Base-by-base conservation (phyloP, 768 basidiomycete species). In the Lactarius sanguifluus region DNA sequence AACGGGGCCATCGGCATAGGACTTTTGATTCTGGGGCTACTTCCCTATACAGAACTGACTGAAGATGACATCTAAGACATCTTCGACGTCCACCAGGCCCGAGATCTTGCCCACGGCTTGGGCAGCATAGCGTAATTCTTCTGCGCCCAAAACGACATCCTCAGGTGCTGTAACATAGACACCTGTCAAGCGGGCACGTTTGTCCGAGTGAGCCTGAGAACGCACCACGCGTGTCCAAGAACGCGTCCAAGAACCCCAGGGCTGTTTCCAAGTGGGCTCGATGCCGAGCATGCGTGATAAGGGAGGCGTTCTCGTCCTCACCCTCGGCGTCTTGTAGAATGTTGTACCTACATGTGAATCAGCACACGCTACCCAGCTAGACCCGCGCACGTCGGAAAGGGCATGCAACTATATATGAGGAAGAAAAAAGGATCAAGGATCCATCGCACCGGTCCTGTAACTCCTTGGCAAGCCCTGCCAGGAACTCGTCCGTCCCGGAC, bases 121-220 rank as follows among this genome's bases (percentile, higher is more conserved):
- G 0, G 89, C 87, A 2, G 93, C 94, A 73, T 94, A 93, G 30
- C 94, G 86, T 30, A 96, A 80, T 73, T 94, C 92, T 75, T 96
- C 94, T 0, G 93, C 93, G 5, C 85, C 92, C 13, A 91, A 74
- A 7, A 95, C 92, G 5, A 95, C 78, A 67, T 94, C 91, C n/a
- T 83, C 81, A 1, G 83, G 71, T 10, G 83, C 88, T 88, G 72
- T 36, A 45, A 25, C 62, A 69, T 64, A 52, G 10, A 38, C 20
- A 57, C 23, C 41, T 13, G 57, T 67, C 52, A 32, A 36, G 56
- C 40, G 15, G 9, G 55, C 58, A 43, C n/a, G 59, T 50, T 52
- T 4, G 25, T 18, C n/a, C 56, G n/a, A 25, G 57, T 15, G 9
- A 45, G 18, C 45, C 34, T 45, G 45, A 25, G 62, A 57, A 69